Base-by-base conservation (phyloP, 2,329 filamentous ascomycete genomes). In the Aspergillus ruber region DNA sequence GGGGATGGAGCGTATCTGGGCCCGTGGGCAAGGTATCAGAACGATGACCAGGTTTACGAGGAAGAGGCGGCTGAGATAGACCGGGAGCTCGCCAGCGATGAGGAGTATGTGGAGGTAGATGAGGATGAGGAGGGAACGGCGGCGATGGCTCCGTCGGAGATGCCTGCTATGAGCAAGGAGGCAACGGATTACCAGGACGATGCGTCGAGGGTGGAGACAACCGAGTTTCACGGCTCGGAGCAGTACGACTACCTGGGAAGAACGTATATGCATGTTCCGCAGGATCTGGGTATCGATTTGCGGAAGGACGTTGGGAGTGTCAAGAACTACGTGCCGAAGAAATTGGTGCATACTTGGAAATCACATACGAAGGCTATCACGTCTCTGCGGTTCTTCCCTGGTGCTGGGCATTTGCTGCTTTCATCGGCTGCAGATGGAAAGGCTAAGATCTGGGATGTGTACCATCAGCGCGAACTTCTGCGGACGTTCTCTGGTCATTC, bases 261-360 rank as follows among this genome's bases (percentile, higher is more conserved):
- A 55, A 95, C 91, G 29, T 98, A 95, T 67, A 96, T 98, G 91
- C 93, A 98, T 70, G 79, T 97, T 41, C 93, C 93, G 3, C 90
- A 89, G 66, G 90, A 95, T 65, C 73, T 95, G 70, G 88, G 89
- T 62, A 76, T 95, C 65, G 87, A 95, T 64, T 75, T 98, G 58
- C 80, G 78, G 54, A 94, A 93, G 70, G 89, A 94, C 51, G 68
- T 77, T 40, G 88, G 87, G 59, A 90, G 84, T 62, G 70, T 81
- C 63, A 90, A 90, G 64, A 97, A 95, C 68, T 98, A 83, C 65
- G 88, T 94, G 48, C 93, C 93, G 33, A 97, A 95, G 77, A 97
- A 95, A 73, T 78, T 93, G 58, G 78, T 97, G 42, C 86, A 95
- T 65, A 86, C 87, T 23, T 98, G 88, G 87, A 91, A 88, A 69